Evolutionary conservation across 116 monocot species (phyloP).

Genomic region (Posidonia oceanica): DNA sequence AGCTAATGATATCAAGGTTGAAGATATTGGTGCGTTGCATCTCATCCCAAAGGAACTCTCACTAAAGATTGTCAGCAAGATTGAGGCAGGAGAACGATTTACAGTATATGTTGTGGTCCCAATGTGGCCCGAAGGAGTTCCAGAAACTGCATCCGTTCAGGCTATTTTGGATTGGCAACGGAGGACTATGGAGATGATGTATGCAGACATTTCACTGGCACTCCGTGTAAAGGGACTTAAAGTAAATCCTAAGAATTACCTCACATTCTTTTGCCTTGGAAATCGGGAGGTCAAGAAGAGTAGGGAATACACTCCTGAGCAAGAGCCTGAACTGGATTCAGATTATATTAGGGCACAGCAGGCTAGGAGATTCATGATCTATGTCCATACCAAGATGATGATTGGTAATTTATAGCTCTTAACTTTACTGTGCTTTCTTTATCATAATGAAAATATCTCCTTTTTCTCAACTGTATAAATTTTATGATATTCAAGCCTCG

Average conservation of each 20-base stretch:
- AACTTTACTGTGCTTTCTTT: background rate
- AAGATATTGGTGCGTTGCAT: conserved; percentile 47
- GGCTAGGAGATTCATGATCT: conserved; percentile 67
- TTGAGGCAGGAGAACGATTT: conserved; percentile 56
- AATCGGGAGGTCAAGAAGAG: conserved; percentile 41
- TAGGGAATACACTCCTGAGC: conserved; percentile 42
- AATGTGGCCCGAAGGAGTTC: conserved; percentile 79
- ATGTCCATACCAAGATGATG: conserved; percentile 60
- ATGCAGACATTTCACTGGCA: conserved; percentile 46
- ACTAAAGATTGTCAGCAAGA: conserved; percentile 56
- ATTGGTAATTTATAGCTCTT: conserved; percentile 31
- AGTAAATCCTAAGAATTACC: conserved; percentile 54
- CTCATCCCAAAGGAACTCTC: conserved; percentile 60
- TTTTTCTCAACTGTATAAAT: background rate
- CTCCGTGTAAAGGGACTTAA: conserved; percentile 42
- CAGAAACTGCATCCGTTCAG: conserved; percentile 53
- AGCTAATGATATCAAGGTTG: conserved; percentile 34
- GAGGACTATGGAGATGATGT: conserved; percentile 80
- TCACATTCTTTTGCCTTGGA: conserved; percentile 61
- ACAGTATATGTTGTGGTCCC: conserved; percentile 59
- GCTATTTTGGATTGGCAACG: conserved; percentile 73
- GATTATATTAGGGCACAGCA: conserved; percentile 55
- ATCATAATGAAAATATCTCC: background rate
- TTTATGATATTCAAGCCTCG: background rate
- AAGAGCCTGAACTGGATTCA: conserved; percentile 40